Evolutionary conservation across 1,284 basidiomycete genomes (phyloP).

Genomic region (Bjerkandera adusta): DNA sequence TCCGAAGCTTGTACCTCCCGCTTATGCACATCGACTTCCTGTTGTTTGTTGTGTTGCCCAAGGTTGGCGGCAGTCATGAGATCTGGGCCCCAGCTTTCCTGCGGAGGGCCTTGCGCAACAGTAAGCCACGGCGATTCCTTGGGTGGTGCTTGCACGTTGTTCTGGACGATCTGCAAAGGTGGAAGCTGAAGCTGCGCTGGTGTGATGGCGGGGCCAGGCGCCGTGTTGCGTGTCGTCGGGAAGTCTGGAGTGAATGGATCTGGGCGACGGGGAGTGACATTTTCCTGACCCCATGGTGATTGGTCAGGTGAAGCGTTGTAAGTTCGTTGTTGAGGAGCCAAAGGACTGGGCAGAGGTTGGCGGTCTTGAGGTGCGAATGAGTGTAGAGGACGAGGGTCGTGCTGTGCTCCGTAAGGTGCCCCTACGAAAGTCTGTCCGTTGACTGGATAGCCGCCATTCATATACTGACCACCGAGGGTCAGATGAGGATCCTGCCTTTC

Average conservation of each 20-base stretch:
- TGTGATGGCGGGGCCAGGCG: slow-evolving; percentile 14
- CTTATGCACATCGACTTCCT: slow-evolving; percentile 30
- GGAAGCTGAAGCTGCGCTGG: slow-evolving; percentile 27
- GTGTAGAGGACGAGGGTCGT: slow-evolving; percentile 22
- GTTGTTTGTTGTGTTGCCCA: slow-evolving; percentile 55
- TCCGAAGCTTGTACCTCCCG: slow-evolving; percentile 12
- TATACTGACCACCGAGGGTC: slow-evolving; percentile 8
- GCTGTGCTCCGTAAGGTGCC: slow-evolving; percentile 25
- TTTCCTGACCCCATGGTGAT: slow-evolving; percentile 35
- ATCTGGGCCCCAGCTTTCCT: slow-evolving; percentile 49
- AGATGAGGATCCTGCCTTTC: slow-evolving; percentile 9
- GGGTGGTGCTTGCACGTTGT: too few relatives aligned
- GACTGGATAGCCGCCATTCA: slow-evolving; percentile 25
- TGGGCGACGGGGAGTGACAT: slow-evolving; percentile 35
- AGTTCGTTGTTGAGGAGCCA: slow-evolving; percentile 14
- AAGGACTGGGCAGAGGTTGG: slow-evolving; percentile 13
- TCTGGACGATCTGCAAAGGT: too few relatives aligned
- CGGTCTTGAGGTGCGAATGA: slow-evolving; percentile 25
- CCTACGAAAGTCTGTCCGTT: slow-evolving; percentile 29
- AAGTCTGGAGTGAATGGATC: slow-evolving; percentile 40
- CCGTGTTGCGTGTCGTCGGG: slow-evolving; percentile 26
- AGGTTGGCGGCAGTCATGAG: slow-evolving; percentile 56
- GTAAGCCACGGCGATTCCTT: slow-evolving; percentile 54
- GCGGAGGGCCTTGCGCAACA: slow-evolving; percentile 40
- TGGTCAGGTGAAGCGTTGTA: slow-evolving; percentile 22